Conservation (phyloP, 352 stramenopile species). For the Phytopythium helicoides region DNA sequence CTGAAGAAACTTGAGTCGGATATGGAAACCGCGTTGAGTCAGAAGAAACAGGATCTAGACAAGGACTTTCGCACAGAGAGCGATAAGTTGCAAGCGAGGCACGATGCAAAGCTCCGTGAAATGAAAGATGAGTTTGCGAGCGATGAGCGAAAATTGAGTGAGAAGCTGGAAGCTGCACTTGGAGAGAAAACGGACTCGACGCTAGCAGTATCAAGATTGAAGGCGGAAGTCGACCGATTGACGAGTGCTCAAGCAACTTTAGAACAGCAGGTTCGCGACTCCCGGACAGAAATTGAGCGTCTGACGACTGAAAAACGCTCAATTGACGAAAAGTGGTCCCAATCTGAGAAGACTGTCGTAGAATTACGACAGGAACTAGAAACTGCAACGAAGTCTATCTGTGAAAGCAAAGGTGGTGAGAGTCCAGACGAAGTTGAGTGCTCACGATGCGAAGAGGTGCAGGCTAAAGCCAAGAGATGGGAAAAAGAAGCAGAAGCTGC, state of each 20-base stretch:
- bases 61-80: constrained; percentile 42
- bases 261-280: constrained; percentile 9
- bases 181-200: constrained; percentile 23
- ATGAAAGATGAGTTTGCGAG: constrained; percentile 36
- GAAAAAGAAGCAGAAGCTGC: background rate
- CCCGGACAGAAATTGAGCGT: background rate
- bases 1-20: constrained; percentile 60
- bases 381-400: background rate
- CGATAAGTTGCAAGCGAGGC: constrained; percentile 32
- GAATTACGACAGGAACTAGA: background rate
- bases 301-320: background rate
- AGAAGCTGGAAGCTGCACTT: constrained; percentile 24
- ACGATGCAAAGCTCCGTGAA: constrained; percentile 42
- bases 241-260: constrained; percentile 12
- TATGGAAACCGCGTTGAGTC: constrained; percentile 29
- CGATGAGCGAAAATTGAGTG: constrained; percentile 30
- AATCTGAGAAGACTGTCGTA: background rate
- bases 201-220: constrained; percentile 17
- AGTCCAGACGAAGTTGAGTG: background rate
- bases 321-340: background rate
- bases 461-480: background rate
- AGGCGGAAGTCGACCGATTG: constrained; percentile 26
- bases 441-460: background rate
- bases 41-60: constrained; percentile 64
- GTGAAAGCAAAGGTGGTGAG: background rate